phyloP scores from a whole-genome alignment of 2,329 filamentous ascomycete genomes.

The Colletotrichum godetiae region DNA sequence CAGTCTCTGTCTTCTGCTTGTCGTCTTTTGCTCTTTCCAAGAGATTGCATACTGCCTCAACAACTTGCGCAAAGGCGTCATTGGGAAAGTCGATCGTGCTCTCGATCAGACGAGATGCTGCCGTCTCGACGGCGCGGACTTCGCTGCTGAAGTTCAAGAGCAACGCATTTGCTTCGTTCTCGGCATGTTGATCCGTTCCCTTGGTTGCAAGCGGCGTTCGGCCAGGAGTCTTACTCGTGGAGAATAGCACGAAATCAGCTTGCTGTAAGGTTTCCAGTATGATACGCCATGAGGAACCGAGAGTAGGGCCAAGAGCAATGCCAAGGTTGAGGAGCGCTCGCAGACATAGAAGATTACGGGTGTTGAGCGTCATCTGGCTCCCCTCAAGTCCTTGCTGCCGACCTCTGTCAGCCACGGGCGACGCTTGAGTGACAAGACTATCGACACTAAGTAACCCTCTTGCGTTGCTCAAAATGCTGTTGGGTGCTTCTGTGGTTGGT shows the following conservation, averaged over 20 bases:
- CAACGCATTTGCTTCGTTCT: conserved; percentile 61
- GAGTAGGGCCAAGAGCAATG: conserved; percentile 90
- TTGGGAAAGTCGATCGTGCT: conserved; percentile 93
- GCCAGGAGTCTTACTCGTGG: conserved; percentile 66
- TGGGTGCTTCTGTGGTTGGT: conserved; percentile 44
- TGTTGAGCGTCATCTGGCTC: conserved; percentile 73
- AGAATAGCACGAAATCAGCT: conserved; percentile 86
- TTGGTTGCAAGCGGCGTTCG: conserved; percentile 61
- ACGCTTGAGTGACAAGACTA: conserved; percentile 69
- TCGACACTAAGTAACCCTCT: conserved; percentile 81
- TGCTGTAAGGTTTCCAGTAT: conserved; percentile 92
- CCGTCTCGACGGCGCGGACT: conserved; percentile 88
- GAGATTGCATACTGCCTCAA: conserved; percentile 80
- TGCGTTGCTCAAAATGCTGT: conserved; percentile 76
- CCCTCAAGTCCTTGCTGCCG: conserved; percentile 70
- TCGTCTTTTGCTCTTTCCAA: conserved; percentile 57
- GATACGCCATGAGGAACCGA: conserved; percentile 89
- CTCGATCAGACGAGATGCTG: conserved; percentile 87
- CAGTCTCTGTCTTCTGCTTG: conserved; percentile 41
- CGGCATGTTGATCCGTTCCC: conserved; percentile 58
- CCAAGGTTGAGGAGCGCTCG: conserved; percentile 93
- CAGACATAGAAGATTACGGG: conserved; percentile 89
- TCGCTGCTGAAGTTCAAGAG: conserved; percentile 81
- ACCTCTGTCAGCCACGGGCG: conserved; percentile 67
- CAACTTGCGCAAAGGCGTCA: conserved; percentile 80